phyloP scores from a whole-genome alignment of 1,284 basidiomycete genomes.

The Rhodotorula glutinis region DNA sequence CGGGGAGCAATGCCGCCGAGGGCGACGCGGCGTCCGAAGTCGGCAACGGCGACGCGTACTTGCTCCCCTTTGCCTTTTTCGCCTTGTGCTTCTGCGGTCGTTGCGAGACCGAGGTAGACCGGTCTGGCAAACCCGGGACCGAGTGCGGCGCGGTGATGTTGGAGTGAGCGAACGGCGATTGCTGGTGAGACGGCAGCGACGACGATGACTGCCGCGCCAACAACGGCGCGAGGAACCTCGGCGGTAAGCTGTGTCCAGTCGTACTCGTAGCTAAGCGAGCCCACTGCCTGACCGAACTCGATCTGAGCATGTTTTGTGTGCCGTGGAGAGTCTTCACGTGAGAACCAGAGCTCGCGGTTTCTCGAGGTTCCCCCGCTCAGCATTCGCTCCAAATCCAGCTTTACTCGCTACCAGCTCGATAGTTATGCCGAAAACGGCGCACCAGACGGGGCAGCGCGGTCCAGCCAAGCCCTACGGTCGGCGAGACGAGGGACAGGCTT shows the following conservation, averaged over 20 bases:
- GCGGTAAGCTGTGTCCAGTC: neutral
- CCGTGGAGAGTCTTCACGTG: neutral
- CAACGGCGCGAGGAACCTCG: neutral
- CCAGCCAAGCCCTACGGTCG: too few relatives aligned
- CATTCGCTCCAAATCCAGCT: too few relatives aligned
- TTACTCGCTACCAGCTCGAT: too few relatives aligned
- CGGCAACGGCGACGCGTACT: constrained; percentile 4
- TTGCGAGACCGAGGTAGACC: constrained; percentile 3
- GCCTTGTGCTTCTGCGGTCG: constrained; percentile 35
- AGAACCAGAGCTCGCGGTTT: neutral
- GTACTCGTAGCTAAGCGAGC: neutral
- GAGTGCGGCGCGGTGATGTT: neutral
- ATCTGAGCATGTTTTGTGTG: neutral
- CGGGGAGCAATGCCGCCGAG: constrained; percentile 7
- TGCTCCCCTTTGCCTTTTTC: constrained; percentile 28
- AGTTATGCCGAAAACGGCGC: too few relatives aligned
- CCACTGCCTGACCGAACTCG: neutral
- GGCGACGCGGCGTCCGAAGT: neutral
- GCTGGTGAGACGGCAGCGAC: too few relatives aligned
- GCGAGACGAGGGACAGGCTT: too few relatives aligned
- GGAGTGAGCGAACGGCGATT: constrained; percentile 1
- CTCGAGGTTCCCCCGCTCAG: too few relatives aligned
- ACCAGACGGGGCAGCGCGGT: too few relatives aligned
- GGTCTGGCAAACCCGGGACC: neutral
- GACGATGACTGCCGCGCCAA: too few relatives aligned